Base-by-base conservation (phyloP, 345 rosid genomes). In the Mercurialis annua region DNA sequence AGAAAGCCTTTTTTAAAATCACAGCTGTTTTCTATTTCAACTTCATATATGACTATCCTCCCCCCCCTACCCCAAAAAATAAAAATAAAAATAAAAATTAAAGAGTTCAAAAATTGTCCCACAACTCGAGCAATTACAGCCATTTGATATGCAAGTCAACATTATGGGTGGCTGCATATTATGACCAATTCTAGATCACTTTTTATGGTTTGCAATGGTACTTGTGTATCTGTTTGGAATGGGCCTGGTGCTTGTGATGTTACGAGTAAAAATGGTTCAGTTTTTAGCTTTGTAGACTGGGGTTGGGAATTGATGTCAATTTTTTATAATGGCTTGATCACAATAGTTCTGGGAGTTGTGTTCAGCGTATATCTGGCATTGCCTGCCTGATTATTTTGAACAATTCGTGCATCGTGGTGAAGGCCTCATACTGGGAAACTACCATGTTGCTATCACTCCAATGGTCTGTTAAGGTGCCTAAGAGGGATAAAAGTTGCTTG, bases 351-450 rank as follows among this genome's bases (percentile, higher is more conserved):
- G 24, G 10, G 4, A 65, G 51, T 24, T 55, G 47, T 52, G 27
- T 24, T 20, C 34, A 23, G 33, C 46, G 34, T 51, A 26, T 21
- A 18, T 16, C 8, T 23, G 38, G 46, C 40, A 52, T 12, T 60
- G 49, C 26, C 11, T 38, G 1, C 24, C 34, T 36, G 15, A 20
- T 21, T 40, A 40, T 5, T 51, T 23, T 40, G 8, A 34, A 30
- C 43, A 6, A 48, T 20, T n/a, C 14, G 15, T 31, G 14, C 55
- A 31, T 14, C 48, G 36, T 36, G 48, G 12, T 33, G 17, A 29
- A 46, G 55, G n/a, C 66, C 54, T 46, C 49, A 64, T 15, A 23
- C 26, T 65, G 17, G 50, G 20, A 38, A 43, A 65, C 29, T 16
- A 1, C 36, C 17, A 24, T 43, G 17, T 42, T 5, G 36, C 11